Conservation (phyloP, 73 alveolate genomes). For the Tetrahymena borealis region DNA sequence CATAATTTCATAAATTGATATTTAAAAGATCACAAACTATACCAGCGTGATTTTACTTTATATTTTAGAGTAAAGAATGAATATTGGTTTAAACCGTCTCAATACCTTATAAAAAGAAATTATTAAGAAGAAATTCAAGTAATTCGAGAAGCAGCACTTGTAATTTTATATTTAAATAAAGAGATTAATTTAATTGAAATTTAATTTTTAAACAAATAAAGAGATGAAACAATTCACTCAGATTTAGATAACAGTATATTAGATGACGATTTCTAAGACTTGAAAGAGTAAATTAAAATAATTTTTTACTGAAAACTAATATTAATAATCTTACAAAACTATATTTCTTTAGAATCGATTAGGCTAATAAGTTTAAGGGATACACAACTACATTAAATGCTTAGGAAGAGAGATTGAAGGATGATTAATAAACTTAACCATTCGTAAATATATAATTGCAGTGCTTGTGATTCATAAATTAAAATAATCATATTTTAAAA, state of each 20-base stretch:
- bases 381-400: not conserved
- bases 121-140: not conserved
- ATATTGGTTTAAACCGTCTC: not conserved
- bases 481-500: not conserved
- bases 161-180: not conserved
- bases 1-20: not conserved
- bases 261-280: not conserved
- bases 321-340: no score
- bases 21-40: not conserved
- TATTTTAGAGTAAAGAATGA: not conserved
- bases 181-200: not conserved
- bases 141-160: not conserved
- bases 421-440: not conserved
- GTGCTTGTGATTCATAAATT: not conserved
- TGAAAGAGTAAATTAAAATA: not conserved
- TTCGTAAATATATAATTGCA: not conserved
- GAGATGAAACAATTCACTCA: not conserved
- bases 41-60: not conserved
- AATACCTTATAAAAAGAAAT: not conserved
- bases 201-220: not conserved
- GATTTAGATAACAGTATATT: not conserved
- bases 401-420: not conserved
- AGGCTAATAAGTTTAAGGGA: not conserved
- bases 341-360: not conserved
- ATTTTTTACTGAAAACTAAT: no score